Conservation (phyloP, 495 filamentous ascomycete genomes). For the Trichocladium antarcticum region DNA sequence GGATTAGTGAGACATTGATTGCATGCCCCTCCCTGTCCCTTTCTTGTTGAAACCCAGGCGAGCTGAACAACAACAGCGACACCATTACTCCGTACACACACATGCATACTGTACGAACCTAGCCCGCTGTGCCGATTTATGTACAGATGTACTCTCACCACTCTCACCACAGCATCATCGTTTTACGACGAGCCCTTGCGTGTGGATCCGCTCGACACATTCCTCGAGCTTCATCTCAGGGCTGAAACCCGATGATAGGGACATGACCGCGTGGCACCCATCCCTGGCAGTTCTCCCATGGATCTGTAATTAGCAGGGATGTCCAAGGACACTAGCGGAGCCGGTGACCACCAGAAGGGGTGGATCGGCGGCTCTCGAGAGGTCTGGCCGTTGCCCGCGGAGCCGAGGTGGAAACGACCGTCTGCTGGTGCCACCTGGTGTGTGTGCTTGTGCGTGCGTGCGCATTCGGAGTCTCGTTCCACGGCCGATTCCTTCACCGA, state of each 20-base stretch:
- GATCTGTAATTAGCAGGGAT: constrained; percentile 12
- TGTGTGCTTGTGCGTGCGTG: neutral
- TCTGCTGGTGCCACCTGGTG: neutral
- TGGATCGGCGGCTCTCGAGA: neutral
- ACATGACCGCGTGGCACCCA: constrained; percentile 11
- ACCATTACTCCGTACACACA: too few species aligned
- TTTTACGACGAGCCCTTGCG: too few species aligned
- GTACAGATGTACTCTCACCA: too few species aligned
- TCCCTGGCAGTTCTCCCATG: constrained; percentile 10
- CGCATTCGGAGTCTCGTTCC: too few species aligned
- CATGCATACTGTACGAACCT: too few species aligned
- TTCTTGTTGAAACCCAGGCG: too few species aligned
- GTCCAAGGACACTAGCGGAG: neutral
- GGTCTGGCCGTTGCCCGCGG: neutral
- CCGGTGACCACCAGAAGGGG: neutral
- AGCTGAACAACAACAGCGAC: too few species aligned
- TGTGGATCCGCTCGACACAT: neutral
- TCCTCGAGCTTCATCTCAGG: constrained; percentile 1
- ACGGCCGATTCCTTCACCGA: neutral
- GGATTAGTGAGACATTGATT: too few species aligned
- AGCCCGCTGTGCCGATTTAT: too few species aligned
- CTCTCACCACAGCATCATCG: too few species aligned
- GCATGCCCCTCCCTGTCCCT: too few species aligned
- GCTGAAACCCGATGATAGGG: constrained; percentile 12
- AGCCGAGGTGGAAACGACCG: neutral